phyloP scores from a whole-genome alignment of 257 asterid genomes.

The Sherardia arvensis region DNA sequence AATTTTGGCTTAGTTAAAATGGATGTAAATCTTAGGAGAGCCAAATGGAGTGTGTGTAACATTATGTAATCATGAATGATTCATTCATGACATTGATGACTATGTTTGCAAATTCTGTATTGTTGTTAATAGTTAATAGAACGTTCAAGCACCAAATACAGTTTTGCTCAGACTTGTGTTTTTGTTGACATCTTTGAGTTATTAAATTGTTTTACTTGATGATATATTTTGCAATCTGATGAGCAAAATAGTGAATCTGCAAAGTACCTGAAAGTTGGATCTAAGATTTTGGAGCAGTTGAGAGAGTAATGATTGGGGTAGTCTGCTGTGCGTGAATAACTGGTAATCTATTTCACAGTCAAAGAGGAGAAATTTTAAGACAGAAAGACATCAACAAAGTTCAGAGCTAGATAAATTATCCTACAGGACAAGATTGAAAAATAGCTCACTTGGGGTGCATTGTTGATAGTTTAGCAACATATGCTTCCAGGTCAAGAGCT shows the following conservation, averaged over 20 bases:
- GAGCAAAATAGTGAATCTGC: too few relatives aligned
- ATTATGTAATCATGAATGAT: not conserved
- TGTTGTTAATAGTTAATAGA: not conserved
- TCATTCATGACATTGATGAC: not conserved
- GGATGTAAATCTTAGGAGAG: not conserved
- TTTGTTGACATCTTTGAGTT: too few relatives aligned
- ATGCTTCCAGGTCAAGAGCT: slow-evolving; percentile 96
- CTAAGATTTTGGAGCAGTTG: slow-evolving; percentile 95
- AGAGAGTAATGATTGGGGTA: slow-evolving; percentile 89
- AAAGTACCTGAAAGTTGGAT: slow-evolving; percentile 80
- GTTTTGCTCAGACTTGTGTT: not conserved
- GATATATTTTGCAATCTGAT: too few relatives aligned
- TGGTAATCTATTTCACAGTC: slow-evolving; percentile 51
- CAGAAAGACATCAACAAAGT: slow-evolving; percentile 5
- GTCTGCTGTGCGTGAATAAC: slow-evolving; percentile 92
- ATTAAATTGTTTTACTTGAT: too few relatives aligned
- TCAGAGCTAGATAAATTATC: slow-evolving; percentile 15
- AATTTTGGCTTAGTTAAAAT: not conserved
- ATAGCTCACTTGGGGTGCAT: slow-evolving; percentile 91
- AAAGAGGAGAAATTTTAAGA: slow-evolving; percentile 14
- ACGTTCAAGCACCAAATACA: not conserved
- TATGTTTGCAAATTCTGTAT: not conserved
- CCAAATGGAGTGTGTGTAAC: not conserved
- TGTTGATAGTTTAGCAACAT: slow-evolving; percentile 77
- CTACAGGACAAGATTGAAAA: slow-evolving; percentile 14